Evolutionary conservation across 306 rosid species (phyloP), one percentile per base, ranked within the genome.

Genomic region (Lathyrus sativus): DNA sequence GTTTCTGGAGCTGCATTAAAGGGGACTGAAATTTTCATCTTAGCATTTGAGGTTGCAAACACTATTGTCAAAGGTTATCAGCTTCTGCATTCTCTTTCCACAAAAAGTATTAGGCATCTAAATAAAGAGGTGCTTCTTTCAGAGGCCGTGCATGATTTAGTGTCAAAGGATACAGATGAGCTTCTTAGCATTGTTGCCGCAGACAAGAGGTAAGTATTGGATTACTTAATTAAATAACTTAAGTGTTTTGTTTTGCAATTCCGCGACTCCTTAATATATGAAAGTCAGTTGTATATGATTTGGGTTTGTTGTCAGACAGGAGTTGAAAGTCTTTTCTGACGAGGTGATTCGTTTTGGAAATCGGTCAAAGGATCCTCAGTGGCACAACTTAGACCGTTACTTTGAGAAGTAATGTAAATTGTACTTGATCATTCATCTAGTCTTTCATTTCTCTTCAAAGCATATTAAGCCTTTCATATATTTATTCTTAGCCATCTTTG

Each of bases 331-430:
- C 48, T 90, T 90, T 76, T 77, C 91, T 15, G 85, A 85, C 59
- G 96, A 90, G 78, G 96, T 90, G 68, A 80, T 87, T 73, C 96
- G 96, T 6, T 90, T 90, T 74, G 96, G 96, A 76, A 90, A 90
- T 69, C 91, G 82, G 49, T 84, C 90, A 44, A 90, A 85, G 79
- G 89, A 90, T 79, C 85, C 91, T 77, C 96, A 90, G 67, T 90
- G 96, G 96, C 96, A 87, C 84, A 81, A 87, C 82, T 84, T 90
- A 84, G 87, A 84, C 50, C 89, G 96, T 53, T 90, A 90, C 83
- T 90, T 90, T 76, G 85, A 87, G 79, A 90, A 90, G 96, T 90
- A 87, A 79, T 68, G 70, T 66, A 62, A 66, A 70, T 79, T 72
- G 70, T 39, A 44, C 77, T 62, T 28, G 10, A 71, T 71, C 66